Evolutionary conservation across 2,329 filamentous ascomycete genomes (phyloP).

Genomic region (Cryphonectria naterciae): DNA sequence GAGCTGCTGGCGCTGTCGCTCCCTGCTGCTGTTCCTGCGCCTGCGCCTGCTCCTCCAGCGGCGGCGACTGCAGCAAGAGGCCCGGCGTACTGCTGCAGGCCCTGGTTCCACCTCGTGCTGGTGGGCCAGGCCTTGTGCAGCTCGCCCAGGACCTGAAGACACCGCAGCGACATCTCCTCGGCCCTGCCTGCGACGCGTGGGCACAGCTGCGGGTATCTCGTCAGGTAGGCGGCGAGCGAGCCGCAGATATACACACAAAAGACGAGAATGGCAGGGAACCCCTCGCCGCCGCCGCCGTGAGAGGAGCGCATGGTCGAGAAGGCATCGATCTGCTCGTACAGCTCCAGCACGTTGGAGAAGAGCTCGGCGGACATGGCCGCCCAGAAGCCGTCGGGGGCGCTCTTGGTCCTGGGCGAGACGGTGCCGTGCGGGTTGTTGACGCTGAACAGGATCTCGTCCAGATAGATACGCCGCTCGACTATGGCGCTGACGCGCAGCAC

Average conservation of each 20-base stretch:
- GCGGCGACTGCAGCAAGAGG: slow-evolving; percentile 16
- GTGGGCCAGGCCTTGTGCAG: slow-evolving; percentile 33
- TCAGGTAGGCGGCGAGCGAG: slow-evolving; percentile 40
- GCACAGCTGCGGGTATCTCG: slow-evolving; percentile 38
- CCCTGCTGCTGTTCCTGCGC: not conserved
- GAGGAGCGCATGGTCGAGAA: slow-evolving; percentile 36
- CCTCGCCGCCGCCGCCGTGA: slow-evolving; percentile 33
- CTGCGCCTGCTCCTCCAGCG: not conserved
- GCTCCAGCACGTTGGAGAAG: slow-evolving; percentile 41
- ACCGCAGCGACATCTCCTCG: slow-evolving; percentile 34
- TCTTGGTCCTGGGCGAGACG: slow-evolving; percentile 29
- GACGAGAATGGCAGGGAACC: slow-evolving; percentile 43
- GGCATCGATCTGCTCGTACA: slow-evolving; percentile 43
- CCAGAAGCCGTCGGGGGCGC: slow-evolving; percentile 36
- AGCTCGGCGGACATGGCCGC: slow-evolving; percentile 37
- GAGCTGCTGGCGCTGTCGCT: slow-evolving; percentile 19
- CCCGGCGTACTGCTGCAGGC: slow-evolving; percentile 30
- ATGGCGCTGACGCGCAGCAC: slow-evolving; percentile 43
- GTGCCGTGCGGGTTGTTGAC: slow-evolving; percentile 19
- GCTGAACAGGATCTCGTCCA: slow-evolving; percentile 37
- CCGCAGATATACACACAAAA: slow-evolving; percentile 47
- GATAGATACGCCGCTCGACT: slow-evolving; percentile 40
- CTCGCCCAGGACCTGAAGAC: slow-evolving; percentile 31
- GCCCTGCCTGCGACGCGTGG: slow-evolving; percentile 33
- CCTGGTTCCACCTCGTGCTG: slow-evolving; percentile 33